Evolutionary conservation across 2,329 filamentous ascomycete species (phyloP), one percentile per base, ranked within the genome.

Genomic region (Colletotrichum australisinense): DNA sequence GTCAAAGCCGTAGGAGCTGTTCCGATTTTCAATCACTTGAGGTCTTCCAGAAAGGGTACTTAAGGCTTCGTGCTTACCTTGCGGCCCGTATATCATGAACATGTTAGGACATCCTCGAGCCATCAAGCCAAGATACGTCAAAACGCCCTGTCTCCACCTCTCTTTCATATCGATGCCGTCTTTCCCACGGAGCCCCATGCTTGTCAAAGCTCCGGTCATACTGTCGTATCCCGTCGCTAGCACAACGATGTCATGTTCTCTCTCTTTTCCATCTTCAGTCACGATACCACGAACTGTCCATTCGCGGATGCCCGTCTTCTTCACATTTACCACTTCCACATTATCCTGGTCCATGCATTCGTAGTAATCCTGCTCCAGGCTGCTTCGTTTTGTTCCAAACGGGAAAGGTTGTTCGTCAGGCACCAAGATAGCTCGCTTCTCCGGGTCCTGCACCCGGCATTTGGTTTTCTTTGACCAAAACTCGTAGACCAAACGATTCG

Each of bases 381-480:
- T 83, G 4, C 81, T 81, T 0, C 87, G 81, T 76, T 87, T 89
- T 7, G 81, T 83, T 3, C 84, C 87, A 74, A 86, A 88, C 2
- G 82, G 80, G 57, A 88, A 84, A 3, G 83, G 84, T 52, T 82
- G 84, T 42, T 85, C 78, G 24, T 80, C 74, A 0, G 88, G 88
- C 0, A 85, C 87, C 5, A 90, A 79, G 5, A 88, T 76, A 12
- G 86, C 84, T 12, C 80, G 77, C 63, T 86, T 85, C 9, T 78
- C 78, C 1, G 85, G 83, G 73, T 89, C 83, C 2, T 81, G 80
- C 67, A 90, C 81, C 1, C 88, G 81, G 8, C 78, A 78, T 1
- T 85, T 79, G 0, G 83, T 82, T 75, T 87, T 88, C 32, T 79
- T 80, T 1, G 79, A 80, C 84, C 87, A 89, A 77, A 88, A 89